Evolutionary conservation across 2,329 filamentous ascomycete genomes (phyloP), one percentile per base, ranked within the genome.

Genomic region (Phaeosphaeriaceae sp.): DNA sequence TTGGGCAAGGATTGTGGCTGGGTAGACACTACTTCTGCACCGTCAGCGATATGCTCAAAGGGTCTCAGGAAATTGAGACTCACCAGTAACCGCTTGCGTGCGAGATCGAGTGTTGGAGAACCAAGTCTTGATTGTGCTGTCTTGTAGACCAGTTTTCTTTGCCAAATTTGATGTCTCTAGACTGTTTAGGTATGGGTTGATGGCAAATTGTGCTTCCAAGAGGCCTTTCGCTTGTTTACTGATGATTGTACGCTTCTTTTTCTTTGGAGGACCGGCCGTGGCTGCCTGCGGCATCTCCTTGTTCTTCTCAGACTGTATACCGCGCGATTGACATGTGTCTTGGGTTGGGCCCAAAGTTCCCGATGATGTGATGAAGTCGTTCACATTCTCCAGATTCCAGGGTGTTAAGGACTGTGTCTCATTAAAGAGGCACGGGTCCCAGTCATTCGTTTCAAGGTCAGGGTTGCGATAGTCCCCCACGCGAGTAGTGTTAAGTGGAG

Each of bases 101-200:
- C 49, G 49, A 3, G 33, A 51, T 51, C 49, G 40, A 2, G 36
- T 44, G 21, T 51, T 51, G 9, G 49, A 41, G 49, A 51, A 51
- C 49, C 49, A 51, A 17, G 20, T 42, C 21, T 27, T 51, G 49
- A 51, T 51, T 11, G 36, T 51, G 3, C 49, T 36, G 10, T 3
- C 13, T n/a, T 31, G 20, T n/a, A 51, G 49, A 1, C 44, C n/a
- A 22, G 49, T 51, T 4, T 15, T 36, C 10, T 21, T 19, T 15
- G 21, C 33, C 15, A 51, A 19, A 13, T 6, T 17, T 9, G 36
- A 42, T 1, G 40, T 51, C 13, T 51, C 33, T 4, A 6, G 15
- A 9, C 44, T n/a, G 11, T 25, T 20, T 1, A 36, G 49, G 13
- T 51, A 51, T 4, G 49, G 49, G 40, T 51, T 51, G 20, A 19